Evolutionary conservation across 1,139 yeast genomes (phyloP).

Genomic region (Pichia sp.): DNA sequence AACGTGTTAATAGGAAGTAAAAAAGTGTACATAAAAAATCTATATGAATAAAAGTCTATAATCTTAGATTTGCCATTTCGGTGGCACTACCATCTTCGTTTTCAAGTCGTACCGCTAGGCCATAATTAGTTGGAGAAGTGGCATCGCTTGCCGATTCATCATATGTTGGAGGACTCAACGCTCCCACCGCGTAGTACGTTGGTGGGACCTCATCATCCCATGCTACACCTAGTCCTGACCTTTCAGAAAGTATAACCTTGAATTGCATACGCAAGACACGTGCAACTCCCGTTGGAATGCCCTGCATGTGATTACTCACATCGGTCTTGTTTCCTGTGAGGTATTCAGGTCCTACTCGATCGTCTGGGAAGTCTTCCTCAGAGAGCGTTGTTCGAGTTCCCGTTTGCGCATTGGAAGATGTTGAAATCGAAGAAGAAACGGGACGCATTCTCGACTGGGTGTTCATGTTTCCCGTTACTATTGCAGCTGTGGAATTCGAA

Average conservation of each 20-base stretch:
- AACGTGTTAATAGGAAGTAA: background rate
- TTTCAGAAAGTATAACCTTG: slow-evolving; percentile 70
- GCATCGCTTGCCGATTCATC: slow-evolving; percentile 28
- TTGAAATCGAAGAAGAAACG: background rate
- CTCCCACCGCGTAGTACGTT: slow-evolving; percentile 76
- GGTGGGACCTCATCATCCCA: slow-evolving; percentile 99
- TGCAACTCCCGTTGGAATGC: slow-evolving; percentile 92
- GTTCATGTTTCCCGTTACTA: slow-evolving; percentile 14
- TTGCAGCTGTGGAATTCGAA: slow-evolving; percentile 11
- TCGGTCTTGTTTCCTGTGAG: slow-evolving; percentile 30
- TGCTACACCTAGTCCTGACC: slow-evolving; percentile 93
- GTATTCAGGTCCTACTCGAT: slow-evolving; percentile 32
- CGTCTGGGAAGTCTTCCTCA: slow-evolving; percentile 23
- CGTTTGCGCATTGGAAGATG: background rate
- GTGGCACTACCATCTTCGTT: background rate
- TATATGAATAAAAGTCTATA: background rate
- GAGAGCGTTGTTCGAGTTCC: slow-evolving; percentile 2
- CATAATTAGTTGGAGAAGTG: slow-evolving; percentile 13
- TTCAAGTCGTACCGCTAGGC: slow-evolving; percentile 26
- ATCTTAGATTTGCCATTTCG: slow-evolving; percentile 1
- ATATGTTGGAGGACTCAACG: slow-evolving; percentile 84
- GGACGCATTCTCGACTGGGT: slow-evolving; percentile 14
- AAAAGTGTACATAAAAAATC: background rate
- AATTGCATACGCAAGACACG: slow-evolving; percentile 93
- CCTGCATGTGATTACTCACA: slow-evolving; percentile 39